phyloP scores from a whole-genome alignment of 2,329 filamentous ascomycete genomes.

The Arachnomyces sp. region DNA sequence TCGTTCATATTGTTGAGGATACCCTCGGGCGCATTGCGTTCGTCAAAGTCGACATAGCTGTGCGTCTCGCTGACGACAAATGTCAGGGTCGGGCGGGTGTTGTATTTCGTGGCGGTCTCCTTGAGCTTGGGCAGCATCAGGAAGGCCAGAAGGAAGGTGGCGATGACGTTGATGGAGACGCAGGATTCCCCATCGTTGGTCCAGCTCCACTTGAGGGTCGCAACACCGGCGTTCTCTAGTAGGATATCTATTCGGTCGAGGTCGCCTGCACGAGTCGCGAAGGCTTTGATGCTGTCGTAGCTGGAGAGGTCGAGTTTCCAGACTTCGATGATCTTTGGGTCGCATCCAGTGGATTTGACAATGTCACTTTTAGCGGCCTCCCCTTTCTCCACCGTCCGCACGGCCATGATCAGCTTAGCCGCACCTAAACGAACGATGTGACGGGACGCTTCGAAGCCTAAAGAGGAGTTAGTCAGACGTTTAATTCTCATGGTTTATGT shows the following conservation, averaged over 20 bases:
- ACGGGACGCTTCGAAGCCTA: conserved; percentile 30
- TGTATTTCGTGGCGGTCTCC: conserved; percentile 17
- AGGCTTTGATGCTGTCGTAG: conserved; percentile 23
- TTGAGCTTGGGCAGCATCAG: conserved; percentile 29
- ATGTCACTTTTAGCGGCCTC: conserved; percentile 32
- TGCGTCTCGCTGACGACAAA: conserved; percentile 36
- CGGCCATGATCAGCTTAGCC: conserved; percentile 30
- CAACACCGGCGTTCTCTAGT: conserved; percentile 32
- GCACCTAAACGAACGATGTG: conserved; percentile 28
- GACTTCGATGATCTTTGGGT: conserved; percentile 15
- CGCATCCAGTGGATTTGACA: conserved; percentile 14
- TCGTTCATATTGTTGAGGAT: conserved; percentile 30
- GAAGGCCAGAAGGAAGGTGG: conserved; percentile 28
- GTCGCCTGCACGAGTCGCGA: conserved; percentile 19
- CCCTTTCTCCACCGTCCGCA: conserved; percentile 26
- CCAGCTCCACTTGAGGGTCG: conserved; percentile 17
- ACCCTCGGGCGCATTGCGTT: conserved; percentile 20
- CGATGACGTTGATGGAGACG: conserved; percentile 33
- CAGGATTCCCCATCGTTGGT: conserved; percentile 32
- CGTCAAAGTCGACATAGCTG: conserved; percentile 23
- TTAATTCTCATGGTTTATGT: too few relatives aligned
- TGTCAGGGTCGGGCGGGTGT: conserved; percentile 16
- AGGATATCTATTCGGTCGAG: conserved; percentile 28
- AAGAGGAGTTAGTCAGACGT: too few relatives aligned
- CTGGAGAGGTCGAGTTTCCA: conserved; percentile 24